Evolutionary conservation across 305 asterid species (phyloP).

Genomic region (Plantago lanceolata): DNA sequence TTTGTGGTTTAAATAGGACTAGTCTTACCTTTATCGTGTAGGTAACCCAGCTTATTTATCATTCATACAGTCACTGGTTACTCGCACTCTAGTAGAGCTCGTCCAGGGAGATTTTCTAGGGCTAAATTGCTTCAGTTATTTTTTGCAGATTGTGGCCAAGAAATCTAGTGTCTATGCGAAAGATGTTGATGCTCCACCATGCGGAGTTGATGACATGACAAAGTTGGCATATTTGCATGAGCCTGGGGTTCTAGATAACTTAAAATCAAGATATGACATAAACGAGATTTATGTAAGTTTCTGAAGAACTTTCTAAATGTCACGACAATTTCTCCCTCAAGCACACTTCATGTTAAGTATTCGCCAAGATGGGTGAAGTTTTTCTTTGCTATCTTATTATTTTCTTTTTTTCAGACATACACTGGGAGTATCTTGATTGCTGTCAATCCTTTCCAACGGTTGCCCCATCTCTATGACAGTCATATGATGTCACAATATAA

Average conservation of each 20-base stretch:
- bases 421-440: conserved; percentile 85
- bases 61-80: neutral
- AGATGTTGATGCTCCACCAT: conserved; percentile 80
- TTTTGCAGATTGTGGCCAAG: conserved; percentile 63
- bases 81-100: neutral
- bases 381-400: conserved; percentile 14
- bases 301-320: neutral
- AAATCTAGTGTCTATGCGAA: conserved; percentile 60
- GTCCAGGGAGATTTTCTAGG: neutral
- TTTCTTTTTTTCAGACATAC: conserved; percentile 50
- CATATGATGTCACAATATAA: conserved; percentile 93
- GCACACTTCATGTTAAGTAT: conserved; percentile 7
- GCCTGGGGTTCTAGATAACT: conserved; percentile 71
- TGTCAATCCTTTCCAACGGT: conserved; percentile 80
- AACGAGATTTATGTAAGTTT: conserved; percentile 79
- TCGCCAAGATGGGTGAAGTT: conserved; percentile 23
- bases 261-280: conserved; percentile 80
- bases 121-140: neutral
- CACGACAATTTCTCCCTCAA: conserved; percentile 8
- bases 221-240: conserved; percentile 88
- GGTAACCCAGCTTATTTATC: neutral
- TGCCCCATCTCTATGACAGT: conserved; percentile 81
- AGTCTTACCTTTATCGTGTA: neutral
- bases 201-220: conserved; percentile 93
- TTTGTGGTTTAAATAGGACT: neutral